Evolutionary conservation across 805 yeast genomes (phyloP).

Genomic region (Saccharomycopsis selenospora): DNA sequence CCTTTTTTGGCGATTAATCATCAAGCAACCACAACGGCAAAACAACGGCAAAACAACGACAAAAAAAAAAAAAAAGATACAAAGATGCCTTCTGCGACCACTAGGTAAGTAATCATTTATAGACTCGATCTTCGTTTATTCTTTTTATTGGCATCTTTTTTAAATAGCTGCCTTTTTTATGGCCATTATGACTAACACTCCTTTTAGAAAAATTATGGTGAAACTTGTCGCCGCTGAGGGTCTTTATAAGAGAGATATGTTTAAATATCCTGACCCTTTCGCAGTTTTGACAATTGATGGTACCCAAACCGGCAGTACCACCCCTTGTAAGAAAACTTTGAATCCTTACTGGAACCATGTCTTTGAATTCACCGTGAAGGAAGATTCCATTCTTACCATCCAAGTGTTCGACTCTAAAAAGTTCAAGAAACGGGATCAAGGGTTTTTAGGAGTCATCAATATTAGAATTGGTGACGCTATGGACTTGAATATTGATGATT

Average conservation of each 20-base stretch:
- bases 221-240: constrained; percentile 94
- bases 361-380: constrained; percentile 69
- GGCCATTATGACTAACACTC: too few relatives aligned
- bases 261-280: constrained; percentile 95
- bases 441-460: constrained; percentile 93
- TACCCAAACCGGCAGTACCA: constrained; percentile 88
- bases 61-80: too few relatives aligned
- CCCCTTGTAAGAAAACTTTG: constrained; percentile 86
- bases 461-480: constrained; percentile 83
- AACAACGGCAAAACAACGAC: too few relatives aligned
- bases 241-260: constrained; percentile 88
- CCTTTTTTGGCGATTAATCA: too few relatives aligned
- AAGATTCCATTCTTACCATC: constrained; percentile 77
- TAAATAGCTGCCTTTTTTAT: too few relatives aligned
- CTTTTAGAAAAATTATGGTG: not conserved
- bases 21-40: too few relatives aligned
- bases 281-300: constrained; percentile 98
- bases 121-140: too few relatives aligned
- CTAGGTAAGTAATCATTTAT: too few relatives aligned
- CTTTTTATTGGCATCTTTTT: too few relatives aligned
- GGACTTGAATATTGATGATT: constrained; percentile 43
- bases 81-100: too few relatives aligned
- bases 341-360: constrained; percentile 98
- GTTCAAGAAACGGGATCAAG: constrained; percentile 97
- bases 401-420: constrained; percentile 97